These are phyloP conservation scores for Carpinus viminea DNA, from an alignment of 306 rosid species.

Conservation along the genomic window DNA sequence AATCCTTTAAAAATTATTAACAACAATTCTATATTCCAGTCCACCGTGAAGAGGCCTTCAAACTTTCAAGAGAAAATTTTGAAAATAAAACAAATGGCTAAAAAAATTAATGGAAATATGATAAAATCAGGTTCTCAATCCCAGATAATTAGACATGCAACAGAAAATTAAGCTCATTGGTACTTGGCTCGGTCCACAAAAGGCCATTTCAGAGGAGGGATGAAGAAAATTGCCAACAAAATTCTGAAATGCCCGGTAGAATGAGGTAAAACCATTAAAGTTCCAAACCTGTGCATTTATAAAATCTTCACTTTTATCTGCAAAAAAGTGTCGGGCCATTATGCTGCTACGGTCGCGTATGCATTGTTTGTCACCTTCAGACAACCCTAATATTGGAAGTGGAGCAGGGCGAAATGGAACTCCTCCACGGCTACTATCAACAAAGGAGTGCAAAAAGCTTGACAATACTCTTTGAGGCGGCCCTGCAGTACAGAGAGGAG, in stretches of 20 bases:
- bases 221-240: slow-evolving; percentile 2
- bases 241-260: neutral
- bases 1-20: neutral
- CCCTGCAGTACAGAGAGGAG: slow-evolving; percentile 55
- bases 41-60: neutral
- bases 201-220: neutral
- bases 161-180: neutral
- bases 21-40: neutral
- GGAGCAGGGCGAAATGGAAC: slow-evolving; percentile 80
- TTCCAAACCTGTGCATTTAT: slow-evolving; percentile 81
- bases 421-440: slow-evolving; percentile 90
- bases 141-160: neutral
- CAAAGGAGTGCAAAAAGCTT: slow-evolving; percentile 85
- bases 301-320: slow-evolving; percentile 88
- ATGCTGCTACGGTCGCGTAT: slow-evolving; percentile 94
- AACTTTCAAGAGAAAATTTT: neutral
- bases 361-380: slow-evolving; percentile 93
- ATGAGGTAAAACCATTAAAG: slow-evolving; percentile 17
- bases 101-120: neutral
- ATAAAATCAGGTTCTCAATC: neutral
- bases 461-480: slow-evolving; percentile 94
- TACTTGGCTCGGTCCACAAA: neutral
- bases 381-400: slow-evolving; percentile 84
- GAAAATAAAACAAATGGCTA: neutral
- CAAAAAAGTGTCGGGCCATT: slow-evolving; percentile 99